phyloP scores from a whole-genome alignment of 345 rosid species.

The Ailanthus altissimus region DNA sequence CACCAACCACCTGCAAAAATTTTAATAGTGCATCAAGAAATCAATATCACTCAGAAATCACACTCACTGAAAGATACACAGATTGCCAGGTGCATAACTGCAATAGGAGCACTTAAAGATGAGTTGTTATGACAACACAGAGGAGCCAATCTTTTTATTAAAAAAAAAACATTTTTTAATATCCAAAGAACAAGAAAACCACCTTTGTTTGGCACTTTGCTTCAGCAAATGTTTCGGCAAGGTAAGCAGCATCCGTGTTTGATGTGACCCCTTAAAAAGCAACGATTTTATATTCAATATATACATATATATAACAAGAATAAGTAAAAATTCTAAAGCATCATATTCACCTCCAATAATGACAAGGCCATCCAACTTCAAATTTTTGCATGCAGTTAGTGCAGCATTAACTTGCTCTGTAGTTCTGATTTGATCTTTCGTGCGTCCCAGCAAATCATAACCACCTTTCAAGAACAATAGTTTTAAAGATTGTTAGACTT shows the following conservation, averaged over 20 bases:
- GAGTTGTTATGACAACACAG: background rate
- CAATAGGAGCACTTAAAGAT: slow-evolving; percentile 10
- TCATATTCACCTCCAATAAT: slow-evolving; percentile 78
- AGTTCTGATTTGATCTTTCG: slow-evolving; percentile 95
- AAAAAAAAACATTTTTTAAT: background rate
- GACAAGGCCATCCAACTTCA: slow-evolving; percentile 94
- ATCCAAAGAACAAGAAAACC: slow-evolving; percentile 1
- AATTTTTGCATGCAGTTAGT: slow-evolving; percentile 70
- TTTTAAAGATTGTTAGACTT: slow-evolving; percentile 18
- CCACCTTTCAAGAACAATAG: slow-evolving; percentile 59
- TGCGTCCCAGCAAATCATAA: slow-evolving; percentile 93
- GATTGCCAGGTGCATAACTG: background rate
- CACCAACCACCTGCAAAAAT: slow-evolving; percentile 81
- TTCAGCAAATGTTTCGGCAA: slow-evolving; percentile 92
- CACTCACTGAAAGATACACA: background rate
- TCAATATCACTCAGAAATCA: background rate
- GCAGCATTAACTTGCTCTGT: slow-evolving; percentile 96
- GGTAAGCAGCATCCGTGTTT: slow-evolving; percentile 99
- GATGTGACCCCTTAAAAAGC: slow-evolving; percentile 78
- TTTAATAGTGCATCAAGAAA: background rate
- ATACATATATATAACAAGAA: background rate
- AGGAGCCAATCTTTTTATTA: background rate
- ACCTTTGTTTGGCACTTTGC: slow-evolving; percentile 91
- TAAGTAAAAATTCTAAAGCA: background rate
- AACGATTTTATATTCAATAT: slow-evolving; percentile 18